phyloP scores from a whole-genome alignment of 1,284 basidiomycete species.

The Ceratorhiza oryzae-sativae region DNA sequence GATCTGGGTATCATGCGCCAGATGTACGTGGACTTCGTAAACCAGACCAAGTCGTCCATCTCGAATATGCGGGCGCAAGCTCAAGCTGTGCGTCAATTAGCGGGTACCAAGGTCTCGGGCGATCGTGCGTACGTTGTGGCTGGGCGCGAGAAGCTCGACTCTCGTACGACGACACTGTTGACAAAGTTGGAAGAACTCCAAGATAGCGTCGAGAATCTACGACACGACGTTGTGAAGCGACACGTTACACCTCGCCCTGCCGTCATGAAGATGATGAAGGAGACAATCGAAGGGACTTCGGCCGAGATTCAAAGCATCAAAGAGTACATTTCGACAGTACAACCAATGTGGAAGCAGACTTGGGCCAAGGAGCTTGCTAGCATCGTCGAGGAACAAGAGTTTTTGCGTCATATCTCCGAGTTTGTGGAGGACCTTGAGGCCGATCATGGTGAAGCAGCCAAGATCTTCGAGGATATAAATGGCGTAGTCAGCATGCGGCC shows the following conservation, averaged over 20 bases:
- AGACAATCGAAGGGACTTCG: conserved; percentile 75
- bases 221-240: conserved; percentile 90
- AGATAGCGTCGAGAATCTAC: conserved; percentile 89
- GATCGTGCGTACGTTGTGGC: conserved; percentile 89
- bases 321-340: conserved; percentile 87
- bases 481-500: conserved; percentile 80
- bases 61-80: conserved; percentile 81
- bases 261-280: conserved; percentile 75
- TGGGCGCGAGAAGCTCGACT: conserved; percentile 89
- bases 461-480: conserved; percentile 87
- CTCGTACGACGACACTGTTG: conserved; percentile 86
- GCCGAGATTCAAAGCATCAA: conserved; percentile 79
- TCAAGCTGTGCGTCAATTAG: conserved; percentile 83
- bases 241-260: conserved; percentile 84
- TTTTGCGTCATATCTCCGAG: conserved; percentile 91
- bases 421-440: conserved; percentile 87
- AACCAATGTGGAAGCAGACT: conserved; percentile 98
- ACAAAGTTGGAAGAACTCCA: conserved; percentile 94
- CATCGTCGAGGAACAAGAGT: conserved; percentile 97
- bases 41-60: conserved; percentile 86
- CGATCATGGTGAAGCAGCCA: conserved; percentile 86
- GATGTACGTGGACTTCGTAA: conserved; percentile 91
- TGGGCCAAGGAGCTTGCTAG: conserved; percentile 97
- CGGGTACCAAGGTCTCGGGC: conserved; percentile 82
- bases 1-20: conserved; percentile 95